A percentile compares a stretch with the other conserved stretches of the same genome.
phyloP scores from a whole-genome alignment of 140 eudicot genomes.

The Flaveria floridana region DNA sequence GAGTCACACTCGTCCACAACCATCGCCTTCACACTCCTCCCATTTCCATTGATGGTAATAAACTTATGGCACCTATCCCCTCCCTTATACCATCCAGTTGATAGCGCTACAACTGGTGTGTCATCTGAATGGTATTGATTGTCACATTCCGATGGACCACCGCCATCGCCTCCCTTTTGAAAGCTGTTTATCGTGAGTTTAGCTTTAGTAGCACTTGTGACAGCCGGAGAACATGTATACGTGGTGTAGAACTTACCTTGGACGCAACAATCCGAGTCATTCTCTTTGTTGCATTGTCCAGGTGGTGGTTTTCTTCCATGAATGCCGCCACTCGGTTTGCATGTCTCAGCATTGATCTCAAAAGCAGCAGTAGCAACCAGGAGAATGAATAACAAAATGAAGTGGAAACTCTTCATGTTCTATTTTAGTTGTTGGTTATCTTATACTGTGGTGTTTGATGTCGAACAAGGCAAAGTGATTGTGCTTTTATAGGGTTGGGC shows the following conservation, averaged over 20 bases:
- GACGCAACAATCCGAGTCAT: conserved; percentile 39
- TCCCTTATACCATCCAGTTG: conserved; percentile 36
- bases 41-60: conserved; percentile 32
- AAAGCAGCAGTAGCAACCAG: neutral
- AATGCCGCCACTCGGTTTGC: conserved; percentile 33
- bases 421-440: neutral
- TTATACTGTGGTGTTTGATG: conserved; percentile 5
- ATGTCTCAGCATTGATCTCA: conserved; percentile 26
- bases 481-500: conserved; percentile 9
- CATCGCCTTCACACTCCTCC: conserved; percentile 31
- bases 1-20: conserved; percentile 40
- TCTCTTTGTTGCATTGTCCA: conserved; percentile 35
- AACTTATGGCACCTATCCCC: conserved; percentile 33
- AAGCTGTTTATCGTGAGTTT: conserved; percentile 37
- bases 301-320: conserved; percentile 34
- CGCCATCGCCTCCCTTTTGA: conserved; percentile 40
- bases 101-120: conserved; percentile 41
- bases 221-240: conserved; percentile 36
- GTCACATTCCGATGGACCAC: conserved; percentile 43
- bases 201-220: conserved; percentile 36
- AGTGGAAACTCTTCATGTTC: conserved; percentile 23
- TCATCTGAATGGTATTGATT: conserved; percentile 34
- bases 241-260: conserved; percentile 40
- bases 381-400: conserved; percentile 16
- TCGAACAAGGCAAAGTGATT: neutral